Conservation (phyloP, 352 stramenopile genomes). For the Thraustotheca clavata region DNA sequence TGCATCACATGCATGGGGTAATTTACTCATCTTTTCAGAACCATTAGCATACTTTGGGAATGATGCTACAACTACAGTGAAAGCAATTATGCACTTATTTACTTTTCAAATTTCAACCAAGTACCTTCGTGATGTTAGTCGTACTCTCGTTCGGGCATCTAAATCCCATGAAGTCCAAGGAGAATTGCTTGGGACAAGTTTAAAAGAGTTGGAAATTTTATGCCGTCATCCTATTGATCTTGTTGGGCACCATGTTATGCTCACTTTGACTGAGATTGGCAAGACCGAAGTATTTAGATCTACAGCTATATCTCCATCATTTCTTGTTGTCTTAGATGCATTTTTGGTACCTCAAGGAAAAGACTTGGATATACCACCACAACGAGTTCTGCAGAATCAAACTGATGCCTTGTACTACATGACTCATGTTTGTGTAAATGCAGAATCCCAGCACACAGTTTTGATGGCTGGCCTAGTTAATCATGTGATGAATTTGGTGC, state of each 20-base stretch:
- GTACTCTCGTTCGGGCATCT: slow-evolving; percentile 6
- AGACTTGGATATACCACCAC: not conserved
- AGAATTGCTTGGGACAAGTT: not conserved
- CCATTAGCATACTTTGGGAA: not conserved
- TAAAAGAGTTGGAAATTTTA: not conserved
- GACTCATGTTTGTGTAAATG: slow-evolving; percentile 2
- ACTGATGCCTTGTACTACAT: slow-evolving; percentile 9
- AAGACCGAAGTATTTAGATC: not conserved
- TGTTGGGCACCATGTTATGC: slow-evolving; percentile 10
- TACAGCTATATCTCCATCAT: not conserved
- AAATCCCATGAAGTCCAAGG: slow-evolving; percentile 3
- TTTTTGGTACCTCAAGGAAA: not conserved
- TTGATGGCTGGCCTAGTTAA: slow-evolving; percentile 5
- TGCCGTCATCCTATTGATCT: not conserved
- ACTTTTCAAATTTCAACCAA: not conserved
- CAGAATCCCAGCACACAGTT: slow-evolving; percentile 3
- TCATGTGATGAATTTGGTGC: not conserved
- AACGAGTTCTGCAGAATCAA: not conserved
- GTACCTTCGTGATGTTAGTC: slow-evolving; percentile 2
- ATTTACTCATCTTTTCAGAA: not conserved
- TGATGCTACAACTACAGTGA: not conserved
- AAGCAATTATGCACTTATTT: not conserved
- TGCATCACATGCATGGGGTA: slow-evolving; percentile 15
- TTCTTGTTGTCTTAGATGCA: not conserved
- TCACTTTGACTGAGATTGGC: slow-evolving; percentile 5